Base-by-base conservation (phyloP, 495 filamentous ascomycete genomes). In the Xylaria palmicola region DNA sequence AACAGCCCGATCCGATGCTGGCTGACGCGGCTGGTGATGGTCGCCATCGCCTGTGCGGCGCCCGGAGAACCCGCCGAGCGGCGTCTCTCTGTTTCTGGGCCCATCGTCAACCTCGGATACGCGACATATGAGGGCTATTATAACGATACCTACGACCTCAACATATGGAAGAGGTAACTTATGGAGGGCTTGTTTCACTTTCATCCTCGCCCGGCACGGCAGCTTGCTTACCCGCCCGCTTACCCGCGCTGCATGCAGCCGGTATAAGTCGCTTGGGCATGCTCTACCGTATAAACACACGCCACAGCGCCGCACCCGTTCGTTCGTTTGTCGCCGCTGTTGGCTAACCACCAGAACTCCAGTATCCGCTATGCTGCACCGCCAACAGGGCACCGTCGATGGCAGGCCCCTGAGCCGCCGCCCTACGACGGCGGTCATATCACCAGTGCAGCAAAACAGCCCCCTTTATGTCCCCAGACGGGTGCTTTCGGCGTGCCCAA, bases 91-190 rank as follows among this genome's bases (percentile, higher is more conserved):
- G 45, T 12, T n/a, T 53, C 68, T 0, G 44, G 47, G 17, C 71
- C 68, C 13, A 65, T 68, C 3, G 73, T 76, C 37, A 59, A 77
- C 62, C 49, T 75, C 13, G 75, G 75, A 26, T 78, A 78, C 48
- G 74, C 74, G 51, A 76, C 72, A 53, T 77, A 78, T 52, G 59
- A 71, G 30, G 75, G 75, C 17, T 69, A 68, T 26, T 61, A 64
- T 43, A 69, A 76, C 48, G 24, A 66, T 0, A 60, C 74, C 0
- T 70, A 62, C 20, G 72, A 68, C 7, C 52, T 78, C 24, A 76
- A 78, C 64, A 64, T 66, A 47, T 78, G 74, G 74, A 75, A 73
- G 57, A 71, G 75, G 75, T 74, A 45, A n/a, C n/a, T n/a, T 40
- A 69, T 43, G 17, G 20, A 6, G 26, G 8, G 50, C 52, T 32